A percentile compares a stretch with the other conserved stretches of the same genome.
phyloP scores from a whole-genome alignment of 495 filamentous ascomycete species.

The Lophiotrema nucula region DNA sequence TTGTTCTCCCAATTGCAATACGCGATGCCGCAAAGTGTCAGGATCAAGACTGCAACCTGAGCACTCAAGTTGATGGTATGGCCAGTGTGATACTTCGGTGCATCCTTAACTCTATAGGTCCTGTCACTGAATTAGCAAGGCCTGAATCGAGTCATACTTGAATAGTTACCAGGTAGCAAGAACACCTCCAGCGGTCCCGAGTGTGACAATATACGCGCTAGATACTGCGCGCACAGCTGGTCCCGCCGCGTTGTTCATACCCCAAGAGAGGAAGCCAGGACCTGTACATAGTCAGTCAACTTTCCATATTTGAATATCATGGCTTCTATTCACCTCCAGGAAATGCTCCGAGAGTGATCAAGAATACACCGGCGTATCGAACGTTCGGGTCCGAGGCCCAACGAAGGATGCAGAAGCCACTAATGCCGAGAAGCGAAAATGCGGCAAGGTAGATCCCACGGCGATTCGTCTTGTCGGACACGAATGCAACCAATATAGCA shows the following conservation, averaged over 20 bases:
- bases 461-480: slow-evolving; percentile 67
- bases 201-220: slow-evolving; percentile 52
- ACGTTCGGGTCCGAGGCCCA: slow-evolving; percentile 55
- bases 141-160: background rate
- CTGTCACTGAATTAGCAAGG: slow-evolving; percentile 14
- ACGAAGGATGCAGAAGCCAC: slow-evolving; percentile 72
- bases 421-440: slow-evolving; percentile 59
- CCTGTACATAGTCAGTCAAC: no score
- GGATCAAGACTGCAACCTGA: slow-evolving; percentile 45
- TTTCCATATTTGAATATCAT: no score
- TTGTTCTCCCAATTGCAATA: slow-evolving; percentile 57
- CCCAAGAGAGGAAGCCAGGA: slow-evolving; percentile 57
- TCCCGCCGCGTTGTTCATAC: slow-evolving; percentile 56
- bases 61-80: slow-evolving; percentile 60
- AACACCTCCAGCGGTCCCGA: slow-evolving; percentile 58
- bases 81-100: slow-evolving; percentile 52
- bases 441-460: slow-evolving; percentile 71
- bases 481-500: slow-evolving; percentile 67
- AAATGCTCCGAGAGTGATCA: slow-evolving; percentile 59
- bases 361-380: slow-evolving; percentile 72
- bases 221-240: slow-evolving; percentile 57
- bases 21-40: slow-evolving; percentile 49
- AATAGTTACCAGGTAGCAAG: slow-evolving; percentile 50
- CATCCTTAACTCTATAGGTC: slow-evolving; percentile 54
- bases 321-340: no score